Base-by-base conservation (phyloP, 2,329 filamentous ascomycete species). In the Phaeoacremonium minimum region DNA sequence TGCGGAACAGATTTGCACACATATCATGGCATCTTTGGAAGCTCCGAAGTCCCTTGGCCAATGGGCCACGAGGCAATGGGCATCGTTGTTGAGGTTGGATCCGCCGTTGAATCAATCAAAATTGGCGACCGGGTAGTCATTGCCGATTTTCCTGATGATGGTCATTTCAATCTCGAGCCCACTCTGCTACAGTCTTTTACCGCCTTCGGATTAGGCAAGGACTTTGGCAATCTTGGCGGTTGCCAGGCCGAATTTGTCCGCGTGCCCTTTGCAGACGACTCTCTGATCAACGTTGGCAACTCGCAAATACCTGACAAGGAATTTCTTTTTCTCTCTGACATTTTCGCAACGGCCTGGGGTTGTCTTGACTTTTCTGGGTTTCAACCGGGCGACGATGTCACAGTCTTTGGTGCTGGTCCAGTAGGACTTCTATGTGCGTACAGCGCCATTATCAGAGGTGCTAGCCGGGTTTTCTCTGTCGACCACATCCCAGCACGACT, bases 341-440 rank as follows among this genome's bases (percentile, higher is more conserved):
- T 66, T 31, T 63, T 64, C 42, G 43, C 52, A 12, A 64, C 61
- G 1, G 61, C 50, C 6, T 69, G 63, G 63, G 43, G 50, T 30
- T 59, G 52, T 3, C 40, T 67, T 6, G 47, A 50, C 13, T 52
- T 52, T 40, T 51, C 60, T 7, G 60, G 60, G 8, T 67, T 66
- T 45, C 34, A 58, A 37, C 45, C 63, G 0, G 64, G 64, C 11
- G 48, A 54, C 35, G 32, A 38, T 13, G 43, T 54, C 2, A 47
- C 47, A 33, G 43, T 51, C 29, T 52, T 54, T 31, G 51, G 50
- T 15, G 51, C 46, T 3, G 47, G 47, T 5, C 47, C 51, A 22
- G 50, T 52, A 16, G 51, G 51, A 8, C 46, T 54, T 3, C 36
- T 54, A 36, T 32, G 28, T n/a, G 46, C 48, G 8, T 53, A 52